These are phyloP conservation scores for Botrytis paeoniae DNA, from an alignment of 2,329 filamentous ascomycete genomes.

Conservation along the genomic window DNA sequence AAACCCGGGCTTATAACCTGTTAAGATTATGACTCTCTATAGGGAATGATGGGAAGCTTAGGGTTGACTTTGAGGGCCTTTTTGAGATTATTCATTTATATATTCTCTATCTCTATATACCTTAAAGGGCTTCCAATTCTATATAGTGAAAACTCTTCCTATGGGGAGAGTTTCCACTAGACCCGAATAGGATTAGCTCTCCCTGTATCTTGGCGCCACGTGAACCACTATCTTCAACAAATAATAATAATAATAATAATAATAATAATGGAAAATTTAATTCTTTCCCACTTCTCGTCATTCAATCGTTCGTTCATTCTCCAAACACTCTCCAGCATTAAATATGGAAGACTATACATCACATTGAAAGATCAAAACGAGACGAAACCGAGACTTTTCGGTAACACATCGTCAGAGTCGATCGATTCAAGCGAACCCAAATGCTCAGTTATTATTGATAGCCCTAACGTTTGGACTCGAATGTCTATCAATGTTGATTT, in stretches of 20 bases:
- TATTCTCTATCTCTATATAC: no score
- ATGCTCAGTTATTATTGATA: not conserved
- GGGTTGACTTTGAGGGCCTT: no score
- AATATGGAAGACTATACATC: slow-evolving; percentile 16
- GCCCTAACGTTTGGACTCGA: slow-evolving; percentile 3
- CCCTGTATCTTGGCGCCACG: no score
- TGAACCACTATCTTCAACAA: no score
- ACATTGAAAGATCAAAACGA: slow-evolving; percentile 3
- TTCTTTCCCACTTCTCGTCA: not conserved
- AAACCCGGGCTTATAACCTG: no score
- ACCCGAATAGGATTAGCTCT: no score
- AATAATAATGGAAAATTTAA: not conserved
- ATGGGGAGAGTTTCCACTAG: no score
- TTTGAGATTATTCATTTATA: no score
- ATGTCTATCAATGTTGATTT: slow-evolving; percentile 9
- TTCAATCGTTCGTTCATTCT: slow-evolving; percentile 6
- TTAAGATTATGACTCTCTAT: no score
- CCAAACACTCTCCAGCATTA: not conserved
- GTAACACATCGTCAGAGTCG: not conserved
- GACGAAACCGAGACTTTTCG: not conserved
- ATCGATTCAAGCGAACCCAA: not conserved
- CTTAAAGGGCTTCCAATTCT: no score
- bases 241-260: not conserved
- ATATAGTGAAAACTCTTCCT: no score
- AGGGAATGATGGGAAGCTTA: no score